These are phyloP conservation scores for Hypocreales sp. DNA, from an alignment of 2,329 filamentous ascomycete species.

Conservation along the genomic window DNA sequence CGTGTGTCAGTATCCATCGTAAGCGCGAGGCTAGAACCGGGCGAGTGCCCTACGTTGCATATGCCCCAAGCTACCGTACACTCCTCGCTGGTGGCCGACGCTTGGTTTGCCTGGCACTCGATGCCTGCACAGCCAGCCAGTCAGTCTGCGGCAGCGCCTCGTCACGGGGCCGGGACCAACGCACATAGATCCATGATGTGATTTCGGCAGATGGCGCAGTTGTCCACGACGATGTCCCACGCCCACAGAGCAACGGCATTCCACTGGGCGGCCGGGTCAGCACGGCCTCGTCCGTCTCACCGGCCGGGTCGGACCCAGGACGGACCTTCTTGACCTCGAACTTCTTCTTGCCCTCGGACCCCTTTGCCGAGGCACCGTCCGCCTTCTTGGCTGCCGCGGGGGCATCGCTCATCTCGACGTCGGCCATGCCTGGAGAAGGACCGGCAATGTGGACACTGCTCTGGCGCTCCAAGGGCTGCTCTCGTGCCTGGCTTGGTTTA, in stretches of 20 bases:
- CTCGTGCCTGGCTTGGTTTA: too few relatives aligned
- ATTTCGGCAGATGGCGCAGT: slow-evolving; percentile 97
- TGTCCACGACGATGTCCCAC: slow-evolving; percentile 98
- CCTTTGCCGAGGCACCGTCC: slow-evolving; percentile 31
- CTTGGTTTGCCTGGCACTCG: slow-evolving; percentile 97
- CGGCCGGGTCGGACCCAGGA: too few relatives aligned
- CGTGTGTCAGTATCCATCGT: slow-evolving; percentile 16
- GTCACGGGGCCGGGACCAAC: slow-evolving; percentile 13
- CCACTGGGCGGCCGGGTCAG: too few relatives aligned
- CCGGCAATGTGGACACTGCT: too few relatives aligned
- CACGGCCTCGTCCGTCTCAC: too few relatives aligned
- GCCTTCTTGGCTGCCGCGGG: slow-evolving; percentile 42
- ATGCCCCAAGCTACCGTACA: slow-evolving; percentile 99
- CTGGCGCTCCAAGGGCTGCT: too few relatives aligned
- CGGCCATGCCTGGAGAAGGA: slow-evolving; percentile 48
- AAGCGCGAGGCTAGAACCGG: too few relatives aligned
- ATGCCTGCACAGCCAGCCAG: slow-evolving; percentile 53
- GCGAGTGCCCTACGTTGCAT: slow-evolving; percentile 59
- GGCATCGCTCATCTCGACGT: slow-evolving; percentile 93
- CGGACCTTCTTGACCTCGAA: slow-evolving; percentile 97
- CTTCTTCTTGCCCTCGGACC: slow-evolving; percentile 65
- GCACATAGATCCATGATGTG: slow-evolving; percentile 98
- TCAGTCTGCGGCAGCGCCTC: not conserved
- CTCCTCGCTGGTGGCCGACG: slow-evolving; percentile 91
- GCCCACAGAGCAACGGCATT: slow-evolving; percentile 97